Evolutionary conservation across 108 stramenopile species (phyloP), one percentile per base, ranked within the genome.

Genomic region (Cyclotella cryptica): DNA sequence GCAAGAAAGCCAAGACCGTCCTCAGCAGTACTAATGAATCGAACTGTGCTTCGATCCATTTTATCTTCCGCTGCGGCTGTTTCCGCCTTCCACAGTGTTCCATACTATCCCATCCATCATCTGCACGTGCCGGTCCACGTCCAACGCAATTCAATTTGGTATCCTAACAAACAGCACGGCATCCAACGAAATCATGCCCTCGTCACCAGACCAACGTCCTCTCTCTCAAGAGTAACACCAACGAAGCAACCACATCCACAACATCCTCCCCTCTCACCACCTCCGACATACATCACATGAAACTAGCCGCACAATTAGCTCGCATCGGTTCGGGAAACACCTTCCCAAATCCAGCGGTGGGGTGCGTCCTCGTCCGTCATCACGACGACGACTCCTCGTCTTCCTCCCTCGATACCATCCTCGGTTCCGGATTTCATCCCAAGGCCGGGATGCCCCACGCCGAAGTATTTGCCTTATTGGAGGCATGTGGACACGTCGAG

Each of bases 261-360:
- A 21, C 57, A 3, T 41, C 43, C 44, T 26, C 65, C 1, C 22
- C 43, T 12, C 61, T 81, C 44, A 51, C 80, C 13, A n/a, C 77
- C 7, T 27, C 73, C 22, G 80, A 81, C 53, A 43, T 74, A 53
- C 29, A 30, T 10, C 80, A 77, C 58, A 66, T 94, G 79, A 59
- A 62, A 59, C 71, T 75, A 29, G 92, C 93, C 30, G 17, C 87
- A 22, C 54, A 84, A 13, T 46, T 70, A 42, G 91, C 93, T 21
- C 65, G 78, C 41, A 68, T 79, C 3, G 93, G 90, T 19, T 42
- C 79, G 12, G 93, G 93, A 1, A 80, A 88, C 45, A 96, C 96
- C 30, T 93, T 74, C 75, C 96, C 96, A 28, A 97, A 97, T 78
- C 96, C 96, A 18, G 90, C 92, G 14, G 96, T 97, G 3, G 96